Conservation (phyloP, 306 rosid genomes). For the Myrica gale region DNA sequence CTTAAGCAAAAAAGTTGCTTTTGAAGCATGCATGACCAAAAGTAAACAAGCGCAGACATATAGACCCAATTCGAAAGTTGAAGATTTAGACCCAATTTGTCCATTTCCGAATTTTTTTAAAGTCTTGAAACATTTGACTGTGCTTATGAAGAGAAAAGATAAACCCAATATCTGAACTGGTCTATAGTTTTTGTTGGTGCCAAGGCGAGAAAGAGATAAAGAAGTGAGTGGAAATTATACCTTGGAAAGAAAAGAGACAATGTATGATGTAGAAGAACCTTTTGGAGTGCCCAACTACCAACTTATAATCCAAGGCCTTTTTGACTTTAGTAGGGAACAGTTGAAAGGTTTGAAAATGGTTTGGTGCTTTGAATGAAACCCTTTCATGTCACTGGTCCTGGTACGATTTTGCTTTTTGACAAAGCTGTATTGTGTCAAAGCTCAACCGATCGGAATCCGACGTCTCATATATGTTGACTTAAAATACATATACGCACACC, state of each 20-base stretch:
- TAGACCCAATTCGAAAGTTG: background rate
- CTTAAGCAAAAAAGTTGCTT: background rate
- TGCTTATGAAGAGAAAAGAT: background rate
- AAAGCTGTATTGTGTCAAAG: background rate
- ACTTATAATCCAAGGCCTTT: slow-evolving; percentile 10
- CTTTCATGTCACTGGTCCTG: background rate
- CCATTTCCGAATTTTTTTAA: background rate
- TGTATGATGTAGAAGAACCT: slow-evolving; percentile 6
- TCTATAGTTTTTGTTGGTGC: background rate
- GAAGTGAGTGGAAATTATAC: background rate
- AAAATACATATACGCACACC: background rate
- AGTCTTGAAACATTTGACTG: no score
- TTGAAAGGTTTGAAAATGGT: background rate
- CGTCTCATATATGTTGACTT: background rate
- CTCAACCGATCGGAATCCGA: background rate
- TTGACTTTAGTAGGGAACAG: slow-evolving; percentile 25
- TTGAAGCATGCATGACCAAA: background rate
- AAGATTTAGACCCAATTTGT: background rate
- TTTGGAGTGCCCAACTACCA: slow-evolving; percentile 30
- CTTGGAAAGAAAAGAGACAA: background rate
- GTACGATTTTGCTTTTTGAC: background rate
- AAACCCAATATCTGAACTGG: slow-evolving; percentile 9
- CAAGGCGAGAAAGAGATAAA: background rate
- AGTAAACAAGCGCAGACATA: no score
- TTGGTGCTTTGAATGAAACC: slow-evolving; percentile 24